Conservation (phyloP, 225 moss, liverwort and hornwort species). For the Marchantia polymorpha region DNA sequence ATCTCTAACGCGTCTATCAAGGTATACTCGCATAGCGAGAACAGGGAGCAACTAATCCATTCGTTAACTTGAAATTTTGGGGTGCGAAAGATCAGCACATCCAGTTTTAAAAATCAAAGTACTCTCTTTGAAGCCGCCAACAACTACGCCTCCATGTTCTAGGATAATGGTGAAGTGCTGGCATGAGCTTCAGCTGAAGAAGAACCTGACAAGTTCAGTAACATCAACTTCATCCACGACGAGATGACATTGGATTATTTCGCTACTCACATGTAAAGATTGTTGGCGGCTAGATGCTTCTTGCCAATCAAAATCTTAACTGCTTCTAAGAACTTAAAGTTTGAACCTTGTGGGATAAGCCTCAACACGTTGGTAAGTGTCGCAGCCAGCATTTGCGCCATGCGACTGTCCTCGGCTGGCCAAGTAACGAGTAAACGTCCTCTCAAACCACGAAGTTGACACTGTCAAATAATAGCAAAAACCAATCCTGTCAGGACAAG, state of each 20-base stretch:
- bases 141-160: neutral
- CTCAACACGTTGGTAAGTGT: slow-evolving; percentile 45
- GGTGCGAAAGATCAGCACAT: neutral
- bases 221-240: neutral
- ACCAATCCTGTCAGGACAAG: neutral
- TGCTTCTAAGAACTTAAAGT: slow-evolving; percentile 58
- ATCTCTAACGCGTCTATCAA: no score
- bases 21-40: no score
- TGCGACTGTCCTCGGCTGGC: slow-evolving; percentile 59
- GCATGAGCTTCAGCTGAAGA: neutral
- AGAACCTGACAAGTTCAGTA: neutral
- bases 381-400: slow-evolving; percentile 57
- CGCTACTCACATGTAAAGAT: slow-evolving; percentile 59
- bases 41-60: no score
- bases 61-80: no score
- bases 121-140: neutral
- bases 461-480: slow-evolving; percentile 25
- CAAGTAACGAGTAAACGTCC: slow-evolving; percentile 75
- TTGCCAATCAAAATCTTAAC: slow-evolving; percentile 47
- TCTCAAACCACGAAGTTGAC: slow-evolving; percentile 63
- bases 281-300: slow-evolving; percentile 49
- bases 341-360: slow-evolving; percentile 35
- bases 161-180: neutral
- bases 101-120: neutral
- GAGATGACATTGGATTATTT: neutral